Evolutionary conservation across 768 basidiomycete genomes (phyloP).

Genomic region (Lactifluus rugatus): DNA sequence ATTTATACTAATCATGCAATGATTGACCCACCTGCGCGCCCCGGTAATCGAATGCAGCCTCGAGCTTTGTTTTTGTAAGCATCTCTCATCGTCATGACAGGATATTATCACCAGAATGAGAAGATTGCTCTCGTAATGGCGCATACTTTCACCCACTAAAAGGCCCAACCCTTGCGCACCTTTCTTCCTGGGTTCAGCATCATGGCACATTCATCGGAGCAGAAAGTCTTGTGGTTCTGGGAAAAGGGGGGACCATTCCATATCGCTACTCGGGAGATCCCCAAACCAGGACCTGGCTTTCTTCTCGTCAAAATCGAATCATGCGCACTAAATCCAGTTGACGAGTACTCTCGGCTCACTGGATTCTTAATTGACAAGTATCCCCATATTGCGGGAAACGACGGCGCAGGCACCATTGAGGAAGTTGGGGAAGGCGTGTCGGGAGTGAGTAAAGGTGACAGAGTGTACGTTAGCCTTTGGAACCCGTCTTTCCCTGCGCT

Average conservation of each 20-base stretch:
- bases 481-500: too few species aligned
- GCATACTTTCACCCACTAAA: not conserved
- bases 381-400: conserved; percentile 21
- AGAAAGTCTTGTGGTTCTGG: conserved; percentile 5
- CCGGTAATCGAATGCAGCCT: not conserved
- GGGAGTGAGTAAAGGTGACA: conserved; percentile 23
- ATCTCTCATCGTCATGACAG: not conserved
- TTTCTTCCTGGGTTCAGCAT: not conserved
- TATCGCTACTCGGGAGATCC: conserved; percentile 4
- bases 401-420: conserved; percentile 23
- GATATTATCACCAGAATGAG: not conserved
- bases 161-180: not conserved
- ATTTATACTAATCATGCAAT: not conserved
- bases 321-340: conserved; percentile 21
- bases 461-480: conserved; percentile 20
- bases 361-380: conserved; percentile 20
- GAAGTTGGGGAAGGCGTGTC: conserved; percentile 24
- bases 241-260: conserved; percentile 3
- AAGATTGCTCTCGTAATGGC: not conserved
- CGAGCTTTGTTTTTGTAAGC: not conserved
- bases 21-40: not conserved
- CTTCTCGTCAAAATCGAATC: conserved; percentile 18
- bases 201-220: conserved; percentile 1
- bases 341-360: conserved; percentile 10
- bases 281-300: conserved; percentile 14